Conservation (phyloP, 768 basidiomycete species). For the Astraeus odoratus region DNA sequence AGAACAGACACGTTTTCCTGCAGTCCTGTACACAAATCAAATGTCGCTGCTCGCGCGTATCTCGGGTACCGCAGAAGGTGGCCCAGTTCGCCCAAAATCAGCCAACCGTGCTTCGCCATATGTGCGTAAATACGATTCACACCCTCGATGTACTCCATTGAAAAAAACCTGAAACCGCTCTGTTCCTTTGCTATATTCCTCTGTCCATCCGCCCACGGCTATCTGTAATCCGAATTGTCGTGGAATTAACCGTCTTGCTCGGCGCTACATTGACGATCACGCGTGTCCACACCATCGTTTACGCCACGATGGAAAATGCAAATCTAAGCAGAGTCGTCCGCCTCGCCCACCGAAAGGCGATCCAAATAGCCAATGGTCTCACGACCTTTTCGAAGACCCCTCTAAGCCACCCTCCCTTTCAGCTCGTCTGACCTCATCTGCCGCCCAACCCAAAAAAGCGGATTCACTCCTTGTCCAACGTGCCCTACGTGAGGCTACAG, state of each 20-base stretch:
- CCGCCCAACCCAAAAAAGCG: constrained; percentile 40
- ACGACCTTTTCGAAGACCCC: constrained; percentile 60
- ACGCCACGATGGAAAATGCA: no score
- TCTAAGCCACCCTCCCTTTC: constrained; percentile 50
- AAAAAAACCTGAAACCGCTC: constrained; percentile 11
- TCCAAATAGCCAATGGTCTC: constrained; percentile 59
- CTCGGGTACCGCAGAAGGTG: constrained; percentile 22
- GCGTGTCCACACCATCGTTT: no score
- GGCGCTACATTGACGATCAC: no score
- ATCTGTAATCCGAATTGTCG: background rate
- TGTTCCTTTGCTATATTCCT: background rate
- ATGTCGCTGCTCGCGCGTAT: constrained; percentile 27
- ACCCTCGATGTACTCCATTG: constrained; percentile 14
- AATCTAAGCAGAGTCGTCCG: constrained; percentile 32
- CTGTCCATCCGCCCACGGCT: background rate
- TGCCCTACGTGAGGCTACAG: constrained; percentile 58
- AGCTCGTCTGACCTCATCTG: constrained; percentile 45
- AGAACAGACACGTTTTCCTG: constrained; percentile 4
- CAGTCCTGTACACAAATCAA: no score
- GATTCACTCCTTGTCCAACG: constrained; percentile 50
- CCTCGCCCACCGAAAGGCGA: constrained; percentile 59
- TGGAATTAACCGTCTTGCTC: background rate
- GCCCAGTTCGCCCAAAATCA: constrained; percentile 26
- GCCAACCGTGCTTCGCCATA: constrained; percentile 26
- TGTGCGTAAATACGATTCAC: constrained; percentile 29